Conservation (phyloP, 192 early-diverging fungal genomes). For the Rhizophagus clarus region DNA sequence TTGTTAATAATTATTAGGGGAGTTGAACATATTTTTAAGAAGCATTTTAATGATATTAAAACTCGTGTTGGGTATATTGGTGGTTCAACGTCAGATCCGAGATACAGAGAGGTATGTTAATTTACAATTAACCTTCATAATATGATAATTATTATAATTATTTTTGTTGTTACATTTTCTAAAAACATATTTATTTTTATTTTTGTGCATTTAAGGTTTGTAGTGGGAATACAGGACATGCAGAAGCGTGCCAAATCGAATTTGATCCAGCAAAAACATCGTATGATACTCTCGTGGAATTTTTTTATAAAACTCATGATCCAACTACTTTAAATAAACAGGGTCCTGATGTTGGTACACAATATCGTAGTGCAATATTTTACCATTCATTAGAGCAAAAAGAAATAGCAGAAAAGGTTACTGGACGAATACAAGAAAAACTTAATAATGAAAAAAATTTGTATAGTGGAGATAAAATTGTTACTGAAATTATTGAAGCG, state of each 20-base stretch:
- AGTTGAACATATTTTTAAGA: constrained; percentile 56
- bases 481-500: constrained; percentile 71
- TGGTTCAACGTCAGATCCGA: constrained; percentile 44
- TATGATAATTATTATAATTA: background rate
- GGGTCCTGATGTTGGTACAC: constrained; percentile 82
- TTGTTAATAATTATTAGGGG: constrained; percentile 42
- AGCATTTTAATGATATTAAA: constrained; percentile 52
- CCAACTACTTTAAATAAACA: constrained; percentile 87
- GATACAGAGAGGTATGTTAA: constrained; percentile 50
- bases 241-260: constrained; percentile 79
- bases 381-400: constrained; percentile 79
- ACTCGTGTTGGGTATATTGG: constrained; percentile 61
- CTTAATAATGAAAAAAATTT: constrained; percentile 33
- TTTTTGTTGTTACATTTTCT: too few relatives aligned
- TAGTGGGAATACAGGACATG: constrained; percentile 75
- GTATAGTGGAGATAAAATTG: constrained; percentile 56
- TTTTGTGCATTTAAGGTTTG: constrained; percentile 52
- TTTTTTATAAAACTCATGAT: constrained; percentile 87
- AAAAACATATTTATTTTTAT: background rate
- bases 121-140: background rate
- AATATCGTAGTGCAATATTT: constrained; percentile 88
- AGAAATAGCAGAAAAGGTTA: constrained; percentile 72
- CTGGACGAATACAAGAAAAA: constrained; percentile 62
- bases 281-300: constrained; percentile 75
- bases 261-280: constrained; percentile 72